Base-by-base conservation (phyloP, 192 early-diverging fungal species). In the Coemansia sp. region DNA sequence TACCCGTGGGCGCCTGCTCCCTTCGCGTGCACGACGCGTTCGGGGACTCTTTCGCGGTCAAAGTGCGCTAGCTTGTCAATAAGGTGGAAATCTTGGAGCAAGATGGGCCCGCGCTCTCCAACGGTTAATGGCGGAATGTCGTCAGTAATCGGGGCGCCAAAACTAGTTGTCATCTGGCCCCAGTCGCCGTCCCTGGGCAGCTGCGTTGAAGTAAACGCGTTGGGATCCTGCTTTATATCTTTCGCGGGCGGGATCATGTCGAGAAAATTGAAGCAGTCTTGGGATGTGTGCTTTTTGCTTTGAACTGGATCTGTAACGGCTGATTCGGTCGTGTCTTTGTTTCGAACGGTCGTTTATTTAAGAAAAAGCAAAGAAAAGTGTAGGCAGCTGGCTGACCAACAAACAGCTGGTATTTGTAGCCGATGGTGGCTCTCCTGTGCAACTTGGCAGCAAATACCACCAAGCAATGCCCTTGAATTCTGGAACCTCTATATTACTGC, bases 41-140 rank as follows among this genome's bases (percentile, higher is more conserved):
- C 41, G 19, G 79, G 77, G 36, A 85, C 66, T 45, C 44, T 44
- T 41, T 64, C 62, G 40, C 80, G 46, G 80, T 79, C 85, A 83
- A 90, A 64, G 48, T 64, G 62, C 49, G 80, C 79, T 30, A 86
- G 83, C 59, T 78, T 72, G 57, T 85, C 83, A 49, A 84, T 83
- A 28, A 74, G 65, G 40, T 79, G 78, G 30, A 86, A 84, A 57
- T 74, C 71, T 31, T 81, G 73, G 43, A 80, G 85, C 15, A 87
- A 68, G 57, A 87, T 85, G 7, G 79, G 75, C 0, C 81, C 80
- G 44, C 65, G 59, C 50, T 77, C 81, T 53, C 87, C 86, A 4
- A 86, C 83, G 75, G 44, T 63, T 53, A 79, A 59, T 2, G 83
- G 80, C 37, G 85, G 82, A 57, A 86, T 83, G 73, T 89, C 85